Percentiles rank a stretch among this genome's conserved stretches.
phyloP scores from a whole-genome alignment of 1,139 yeast species.

The Pichia sp. region DNA sequence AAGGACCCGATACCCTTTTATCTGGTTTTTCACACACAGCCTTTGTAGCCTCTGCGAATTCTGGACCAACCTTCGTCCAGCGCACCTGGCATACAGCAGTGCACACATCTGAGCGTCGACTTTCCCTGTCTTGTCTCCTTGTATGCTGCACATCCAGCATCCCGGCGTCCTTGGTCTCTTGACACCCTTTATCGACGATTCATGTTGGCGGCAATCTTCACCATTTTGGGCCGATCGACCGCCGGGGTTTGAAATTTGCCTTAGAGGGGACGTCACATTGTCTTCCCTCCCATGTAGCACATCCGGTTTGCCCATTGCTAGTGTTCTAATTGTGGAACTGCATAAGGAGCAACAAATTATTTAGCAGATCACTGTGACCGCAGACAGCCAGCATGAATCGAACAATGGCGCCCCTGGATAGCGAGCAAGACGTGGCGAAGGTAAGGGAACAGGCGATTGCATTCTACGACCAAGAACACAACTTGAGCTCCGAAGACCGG shows the following conservation, averaged over 20 bases:
- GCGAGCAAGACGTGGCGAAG: constrained; percentile 13
- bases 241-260: background rate
- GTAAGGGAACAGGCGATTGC: constrained; percentile 24
- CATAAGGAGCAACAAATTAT: no score
- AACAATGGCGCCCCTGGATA: constrained; percentile 10
- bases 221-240: background rate
- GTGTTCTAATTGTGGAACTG: no score
- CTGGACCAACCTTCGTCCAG: background rate
- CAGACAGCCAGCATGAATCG: background rate
- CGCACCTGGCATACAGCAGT: background rate
- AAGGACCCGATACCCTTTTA: constrained; percentile 52
- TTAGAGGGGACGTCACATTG: background rate
- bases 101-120: background rate
- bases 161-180: no score
- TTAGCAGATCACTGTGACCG: no score
- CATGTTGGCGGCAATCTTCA: background rate
- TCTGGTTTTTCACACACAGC: background rate
- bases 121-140: no score
- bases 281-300: background rate
- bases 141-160: no score
- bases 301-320: background rate
- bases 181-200: no score
- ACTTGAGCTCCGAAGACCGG: constrained; percentile 22
- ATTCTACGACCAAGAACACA: constrained; percentile 28
- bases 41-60: background rate